These are phyloP conservation scores for Platismatia glauca DNA, from an alignment of 495 filamentous ascomycete genomes.

Conservation along the genomic window DNA sequence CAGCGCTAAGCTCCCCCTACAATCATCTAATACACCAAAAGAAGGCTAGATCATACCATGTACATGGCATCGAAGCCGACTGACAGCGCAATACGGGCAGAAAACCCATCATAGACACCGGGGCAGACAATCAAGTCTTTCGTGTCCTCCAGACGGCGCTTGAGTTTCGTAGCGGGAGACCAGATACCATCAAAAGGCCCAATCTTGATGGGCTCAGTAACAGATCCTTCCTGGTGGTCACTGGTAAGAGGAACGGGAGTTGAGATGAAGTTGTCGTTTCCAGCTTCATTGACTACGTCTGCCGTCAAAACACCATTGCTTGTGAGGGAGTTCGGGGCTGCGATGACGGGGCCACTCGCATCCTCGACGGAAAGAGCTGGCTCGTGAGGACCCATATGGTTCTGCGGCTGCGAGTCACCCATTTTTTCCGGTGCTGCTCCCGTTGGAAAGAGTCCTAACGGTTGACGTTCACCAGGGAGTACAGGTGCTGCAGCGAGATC, in stretches of 20 bases:
- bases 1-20: not conserved
- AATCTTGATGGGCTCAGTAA: not conserved
- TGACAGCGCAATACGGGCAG: constrained; percentile 53
- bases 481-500: too few relatives aligned
- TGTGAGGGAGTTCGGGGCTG: not conserved
- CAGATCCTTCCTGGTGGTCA: too few relatives aligned
- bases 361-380: too few relatives aligned
- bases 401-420: too few relatives aligned
- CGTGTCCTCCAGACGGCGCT: constrained; percentile 30
- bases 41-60: constrained; percentile 39
- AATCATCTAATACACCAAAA: not conserved
- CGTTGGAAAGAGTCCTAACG: too few relatives aligned
- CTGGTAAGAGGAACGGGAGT: not conserved
- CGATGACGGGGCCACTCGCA: too few relatives aligned
- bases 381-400: too few relatives aligned
- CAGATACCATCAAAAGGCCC: not conserved
- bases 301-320: not conserved
- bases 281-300: not conserved
- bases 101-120: constrained; percentile 63
- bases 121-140: constrained; percentile 46
- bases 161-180: constrained; percentile 29
- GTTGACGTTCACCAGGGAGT: too few relatives aligned
- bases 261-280: not conserved
- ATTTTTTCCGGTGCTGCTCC: too few relatives aligned
- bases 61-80: constrained; percentile 55